Base-by-base conservation (phyloP, 305 asterid genomes). In the Andrographis paniculata region DNA sequence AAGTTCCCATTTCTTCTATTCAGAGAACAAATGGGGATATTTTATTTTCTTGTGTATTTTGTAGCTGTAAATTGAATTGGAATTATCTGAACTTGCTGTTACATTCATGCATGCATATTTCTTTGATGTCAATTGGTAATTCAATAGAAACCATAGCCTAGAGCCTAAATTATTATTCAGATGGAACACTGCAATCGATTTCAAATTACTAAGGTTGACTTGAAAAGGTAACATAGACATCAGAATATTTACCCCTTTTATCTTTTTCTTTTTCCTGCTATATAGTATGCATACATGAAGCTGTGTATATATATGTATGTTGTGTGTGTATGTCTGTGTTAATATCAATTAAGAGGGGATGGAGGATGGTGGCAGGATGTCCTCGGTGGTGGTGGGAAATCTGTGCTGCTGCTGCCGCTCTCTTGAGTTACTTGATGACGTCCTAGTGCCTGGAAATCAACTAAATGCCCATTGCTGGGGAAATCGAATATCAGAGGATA, bases 331-430 rank as follows among this genome's bases (percentile, higher is more conserved):
- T n/a, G n/a, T n/a, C n/a, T n/a, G n/a, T n/a, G n/a, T n/a, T n/a
- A n/a, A n/a, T n/a, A n/a, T n/a, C n/a, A n/a, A n/a, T n/a, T n/a
- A n/a, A n/a, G n/a, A n/a, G n/a, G n/a, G 11, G 38, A 33, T 13
- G 38, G 38, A 33, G 11, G 79, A 46, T 63, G 68, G 11, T 59
- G 61, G 42, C 61, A 54, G 10, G 80, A 62, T 17, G 48, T 52
- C 84, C 77, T 62, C 20, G 72, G 64, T 23, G 70, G 73, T 9
- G 67, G 24, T 21, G 73, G 64, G 15, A 67, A 59, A 28, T 48
- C 42, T 9, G 55, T 50, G 18, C 48, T 7, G n/a, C 62, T 59
- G 17, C 19, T 38, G 13, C 50, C 47, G 22, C 40, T 51, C 9
- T 47, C 57, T 48, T 45, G 61, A 17, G 14, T 41, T n/a, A 4